Percentiles rank a stretch among this genome's conserved stretches.
Conservation (phyloP, 441 rosid genomes). For the Erodium chrysanthum region DNA sequence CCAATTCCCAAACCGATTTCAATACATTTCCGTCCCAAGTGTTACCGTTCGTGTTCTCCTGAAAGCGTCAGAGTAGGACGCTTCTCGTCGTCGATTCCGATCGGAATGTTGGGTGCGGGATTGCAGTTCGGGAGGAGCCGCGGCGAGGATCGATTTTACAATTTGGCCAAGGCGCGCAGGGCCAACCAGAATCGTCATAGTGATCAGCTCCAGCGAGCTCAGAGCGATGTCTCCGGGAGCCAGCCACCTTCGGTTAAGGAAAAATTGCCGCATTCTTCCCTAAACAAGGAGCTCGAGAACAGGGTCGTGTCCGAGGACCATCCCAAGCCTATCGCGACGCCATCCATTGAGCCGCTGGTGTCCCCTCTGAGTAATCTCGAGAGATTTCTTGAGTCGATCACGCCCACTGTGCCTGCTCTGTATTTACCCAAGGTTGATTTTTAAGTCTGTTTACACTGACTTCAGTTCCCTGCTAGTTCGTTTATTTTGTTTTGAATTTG, state of each 20-base stretch:
- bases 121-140: constrained; percentile 40
- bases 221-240: too few species aligned
- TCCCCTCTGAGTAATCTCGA: constrained; percentile 42
- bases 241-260: too few species aligned
- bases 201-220: constrained; percentile 36
- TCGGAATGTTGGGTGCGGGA: constrained; percentile 49
- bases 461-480: too few species aligned
- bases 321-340: constrained; percentile 20
- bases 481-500: not conserved
- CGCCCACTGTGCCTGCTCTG: constrained; percentile 50
- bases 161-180: constrained; percentile 32
- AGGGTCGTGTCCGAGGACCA: constrained; percentile 15
- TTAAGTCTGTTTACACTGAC: not conserved
- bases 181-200: constrained; percentile 25
- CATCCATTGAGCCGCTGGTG: constrained; percentile 25
- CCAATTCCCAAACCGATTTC: not conserved
- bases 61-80: too few species aligned
- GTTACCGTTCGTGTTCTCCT: not conserved
- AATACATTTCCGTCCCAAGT: not conserved
- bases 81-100: not conserved
- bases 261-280: too few species aligned
- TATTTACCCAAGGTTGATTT: constrained; percentile 44
- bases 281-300: constrained; percentile 16
- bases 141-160: constrained; percentile 43
- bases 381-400: constrained; percentile 48